Base-by-base conservation (phyloP, 2,329 filamentous ascomycete genomes). In the Xylaria sp. region DNA sequence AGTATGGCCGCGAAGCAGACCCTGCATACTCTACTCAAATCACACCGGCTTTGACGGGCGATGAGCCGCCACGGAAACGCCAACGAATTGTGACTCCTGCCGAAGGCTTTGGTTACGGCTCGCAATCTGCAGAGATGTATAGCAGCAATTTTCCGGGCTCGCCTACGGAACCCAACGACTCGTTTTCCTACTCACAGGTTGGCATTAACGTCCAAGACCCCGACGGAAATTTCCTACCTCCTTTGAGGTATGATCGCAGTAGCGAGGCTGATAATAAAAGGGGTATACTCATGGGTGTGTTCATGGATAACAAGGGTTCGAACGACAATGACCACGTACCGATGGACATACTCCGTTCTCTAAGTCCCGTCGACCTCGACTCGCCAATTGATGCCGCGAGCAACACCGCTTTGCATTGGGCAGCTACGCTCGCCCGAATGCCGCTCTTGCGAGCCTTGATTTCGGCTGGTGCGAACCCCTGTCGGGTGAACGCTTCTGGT, bases 321-420 rank as follows among this genome's bases (percentile, higher is more conserved):
- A 85, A 84, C 6, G 90, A 95, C 65, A 87, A 78, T 65, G 68
- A 74, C 81, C 72, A 79, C 64, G 83, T 86, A 1, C 86, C 88
- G 58, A 88, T 93, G 68, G 89, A 92, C 9, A 88, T 90, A 46
- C 83, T 99, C 46, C 80, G 86, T 52, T 86, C 86, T 8, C 81
- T 97, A 58, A 88, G 86, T 1, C 85, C 90, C 0, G 79, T 87
- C 46, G 93, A 99, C 66, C 83, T 97, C 19, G 94, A 99, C 70
- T 88, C 94, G 72, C 93, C 94, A 1, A 91, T 99, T 59, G 94
- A 99, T 70, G 83, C 88, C 30, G 91, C 91, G 60, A 87, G 87
- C 42, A 91, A 97, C 70, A 97, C 92, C 16, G 92, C 92, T 2
- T 79, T 99, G 47, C 93, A 97, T 71, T 99, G 94, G 94, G 94